A percentile compares a stretch with the other conserved stretches of the same genome.
These are phyloP conservation scores for Achlya hypogyna DNA, from an alignment of 352 stramenopile genomes.

Conservation along the genomic window DNA sequence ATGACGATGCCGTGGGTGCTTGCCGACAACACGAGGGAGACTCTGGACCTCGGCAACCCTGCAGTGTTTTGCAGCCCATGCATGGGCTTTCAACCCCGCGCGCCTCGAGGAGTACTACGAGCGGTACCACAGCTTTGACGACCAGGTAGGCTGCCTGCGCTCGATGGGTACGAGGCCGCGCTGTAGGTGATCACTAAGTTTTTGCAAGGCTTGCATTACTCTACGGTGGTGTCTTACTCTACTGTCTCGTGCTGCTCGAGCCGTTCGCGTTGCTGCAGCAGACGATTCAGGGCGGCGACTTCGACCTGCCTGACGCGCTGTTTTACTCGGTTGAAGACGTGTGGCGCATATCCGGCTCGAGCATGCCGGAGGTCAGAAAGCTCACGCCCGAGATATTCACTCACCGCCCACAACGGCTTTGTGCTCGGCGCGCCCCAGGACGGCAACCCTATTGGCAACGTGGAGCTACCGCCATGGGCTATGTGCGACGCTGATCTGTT, in stretches of 20 bases:
- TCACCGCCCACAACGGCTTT: constrained; percentile 97
- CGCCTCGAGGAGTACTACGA: constrained; percentile 92
- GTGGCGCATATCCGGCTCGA: constrained; percentile 95
- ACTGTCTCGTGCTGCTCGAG: constrained; percentile 97
- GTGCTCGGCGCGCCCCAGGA: constrained; percentile 83
- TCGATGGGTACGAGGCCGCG: constrained; percentile 7
- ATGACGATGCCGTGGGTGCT: constrained; percentile 87
- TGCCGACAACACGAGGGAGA: constrained; percentile 58
- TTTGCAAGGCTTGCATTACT: constrained; percentile 93
- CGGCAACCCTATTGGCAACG: constrained; percentile 82
- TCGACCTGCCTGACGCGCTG: too few relatives aligned
- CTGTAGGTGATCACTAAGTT: constrained; percentile 74
- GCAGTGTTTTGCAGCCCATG: too few relatives aligned
- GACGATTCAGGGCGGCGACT: constrained; percentile 94
- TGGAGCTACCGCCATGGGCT: too few relatives aligned
- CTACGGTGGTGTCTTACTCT: constrained; percentile 89
- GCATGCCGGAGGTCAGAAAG: constrained; percentile 97
- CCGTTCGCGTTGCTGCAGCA: constrained; percentile 95
- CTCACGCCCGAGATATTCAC: too few relatives aligned
- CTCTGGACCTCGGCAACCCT: constrained; percentile 64
- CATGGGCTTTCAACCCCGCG: constrained; percentile 91
- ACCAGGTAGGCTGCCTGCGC: constrained; percentile 33
- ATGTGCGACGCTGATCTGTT: too few relatives aligned
- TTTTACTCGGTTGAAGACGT: constrained; percentile 95
- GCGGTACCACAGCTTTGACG: constrained; percentile 88